Percentiles rank a stretch among this genome's conserved stretches.
Conservation (phyloP, 176 grass and related monocot genomes). For the Oryza meyeriana region DNA sequence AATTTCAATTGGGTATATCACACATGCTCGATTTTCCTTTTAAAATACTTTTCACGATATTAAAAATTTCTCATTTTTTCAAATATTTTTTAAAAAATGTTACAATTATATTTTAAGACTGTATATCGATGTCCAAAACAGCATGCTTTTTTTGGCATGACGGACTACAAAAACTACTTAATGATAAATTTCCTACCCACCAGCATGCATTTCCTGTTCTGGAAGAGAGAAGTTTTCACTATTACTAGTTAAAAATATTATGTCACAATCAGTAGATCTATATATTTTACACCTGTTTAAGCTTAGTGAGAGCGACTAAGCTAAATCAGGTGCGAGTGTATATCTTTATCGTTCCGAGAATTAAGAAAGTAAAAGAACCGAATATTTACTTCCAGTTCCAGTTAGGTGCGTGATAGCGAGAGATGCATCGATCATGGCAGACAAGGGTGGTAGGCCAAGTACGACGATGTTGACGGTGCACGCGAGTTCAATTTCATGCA, state of each 20-base stretch:
- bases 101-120: no score
- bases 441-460: conserved; percentile 19
- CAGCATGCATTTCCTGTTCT: not conserved
- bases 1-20: no score
- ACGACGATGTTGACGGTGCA: conserved; percentile 31
- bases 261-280: not conserved
- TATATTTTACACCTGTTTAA: not conserved
- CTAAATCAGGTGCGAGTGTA: not conserved
- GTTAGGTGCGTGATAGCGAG: not conserved
- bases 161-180: no score
- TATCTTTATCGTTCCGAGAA: not conserved
- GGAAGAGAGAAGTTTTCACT: not conserved
- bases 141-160: no score
- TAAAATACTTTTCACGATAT: no score
- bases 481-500: not conserved
- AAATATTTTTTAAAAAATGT: no score
- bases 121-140: no score
- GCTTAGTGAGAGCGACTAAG: not conserved
- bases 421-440: conserved; percentile 8
- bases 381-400: not conserved
- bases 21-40: no score
- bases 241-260: not conserved
- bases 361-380: not conserved
- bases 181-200: no score
- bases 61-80: no score